Evolutionary conservation across 202 grass and related monocot species (phyloP).

Genomic region (Zizania palustris): DNA sequence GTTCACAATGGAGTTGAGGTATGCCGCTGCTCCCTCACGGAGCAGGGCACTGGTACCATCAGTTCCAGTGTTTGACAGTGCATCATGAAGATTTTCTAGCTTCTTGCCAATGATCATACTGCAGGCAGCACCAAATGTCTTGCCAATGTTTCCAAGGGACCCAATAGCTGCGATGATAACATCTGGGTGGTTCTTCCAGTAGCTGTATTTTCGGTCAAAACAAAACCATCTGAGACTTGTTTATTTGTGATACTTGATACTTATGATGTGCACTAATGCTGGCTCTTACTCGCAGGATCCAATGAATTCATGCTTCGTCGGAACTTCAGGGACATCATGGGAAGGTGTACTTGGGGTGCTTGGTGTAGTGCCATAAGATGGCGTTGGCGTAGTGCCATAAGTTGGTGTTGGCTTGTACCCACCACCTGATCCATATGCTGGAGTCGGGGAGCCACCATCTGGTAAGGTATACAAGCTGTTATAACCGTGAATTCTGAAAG

Average conservation of each 20-base stretch:
- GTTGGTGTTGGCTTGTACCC: constrained; percentile 45
- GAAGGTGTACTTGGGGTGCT: constrained; percentile 58
- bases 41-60: constrained; percentile 66
- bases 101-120: constrained; percentile 52
- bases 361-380: constrained; percentile 54
- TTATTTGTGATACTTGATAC: constrained; percentile 19
- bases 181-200: constrained; percentile 75
- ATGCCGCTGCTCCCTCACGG: constrained; percentile 75
- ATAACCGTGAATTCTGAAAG: constrained; percentile 28
- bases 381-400: constrained; percentile 48
- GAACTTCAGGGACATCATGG: constrained; percentile 38
- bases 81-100: constrained; percentile 56
- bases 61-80: constrained; percentile 58
- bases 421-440: constrained; percentile 38
- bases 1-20: constrained; percentile 79
- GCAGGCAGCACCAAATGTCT: constrained; percentile 59
- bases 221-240: not conserved
- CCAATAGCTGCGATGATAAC: constrained; percentile 53
- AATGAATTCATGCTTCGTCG: constrained; percentile 53
- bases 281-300: constrained; percentile 75
- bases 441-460: constrained; percentile 54
- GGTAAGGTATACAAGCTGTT: constrained; percentile 26
- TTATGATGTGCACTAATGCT: not conserved
- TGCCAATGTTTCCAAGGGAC: constrained; percentile 56
- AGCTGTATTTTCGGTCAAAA: constrained; percentile 55